Evolutionary conservation across 169 alveolate genomes (phyloP), one percentile per base, ranked within the genome.

Genomic region (Cardiosporidium cionae): DNA sequence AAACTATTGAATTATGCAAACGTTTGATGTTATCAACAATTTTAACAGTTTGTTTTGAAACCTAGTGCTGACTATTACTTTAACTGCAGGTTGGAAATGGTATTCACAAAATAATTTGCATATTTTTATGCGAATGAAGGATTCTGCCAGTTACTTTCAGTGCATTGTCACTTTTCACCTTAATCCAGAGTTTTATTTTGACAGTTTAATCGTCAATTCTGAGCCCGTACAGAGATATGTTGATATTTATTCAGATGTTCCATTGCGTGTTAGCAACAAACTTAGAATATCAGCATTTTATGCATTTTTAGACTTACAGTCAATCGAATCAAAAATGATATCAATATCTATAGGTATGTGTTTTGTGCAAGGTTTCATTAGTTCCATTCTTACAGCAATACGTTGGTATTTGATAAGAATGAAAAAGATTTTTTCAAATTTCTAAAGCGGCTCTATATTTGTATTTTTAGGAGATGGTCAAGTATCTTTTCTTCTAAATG

Each of bases 211-310:
- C 35, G n/a, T 76, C 31, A 25, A 27, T 23, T 54, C 62, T 35
- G 52, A 63, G 0, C 82, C 82, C 1, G 82, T 74, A 27, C 77
- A 76, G 34, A 28, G 66, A 52, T 76, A 76, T 58, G 32, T 76
- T n/a, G 36, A 53, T 28, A 53, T 76, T 3, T 35, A 68, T 9
- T 37, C 82, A 29, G 0, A 2, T 7, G 71, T 76, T 7, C 73
- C 76, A 2, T 23, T 70, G 71, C 1, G 33, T 5, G 66, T 22
- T 16, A 70, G 52, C 58, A 72, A 35, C 27, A 35, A 36, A 32
- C 7, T 76, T 3, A 29, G 27, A 23, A 2, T 76, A 3, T 67
- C 33, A n/a, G 82, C 82, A 2, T 68, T 67, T 35, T 76, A 76
- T 64, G 82, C 82, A 1, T 76, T 66, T 27, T 23, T 76, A 3